phyloP scores from a whole-genome alignment of 345 rosid genomes.

The Psidium friedrichsthalianum region DNA sequence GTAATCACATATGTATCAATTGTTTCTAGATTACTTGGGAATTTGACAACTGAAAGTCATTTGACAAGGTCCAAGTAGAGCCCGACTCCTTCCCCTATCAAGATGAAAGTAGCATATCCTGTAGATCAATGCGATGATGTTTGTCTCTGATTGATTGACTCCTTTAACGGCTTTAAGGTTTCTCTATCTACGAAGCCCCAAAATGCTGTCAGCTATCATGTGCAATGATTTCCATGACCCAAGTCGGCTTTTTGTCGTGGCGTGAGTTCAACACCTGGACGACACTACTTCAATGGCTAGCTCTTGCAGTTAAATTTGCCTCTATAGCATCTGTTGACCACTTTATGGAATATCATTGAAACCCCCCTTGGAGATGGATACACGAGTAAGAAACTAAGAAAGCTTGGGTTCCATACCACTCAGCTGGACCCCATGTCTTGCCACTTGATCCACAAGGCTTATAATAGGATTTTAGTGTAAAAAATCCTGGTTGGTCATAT shows the following conservation, averaged over 20 bases:
- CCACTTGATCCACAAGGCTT: neutral
- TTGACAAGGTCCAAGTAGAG: neutral
- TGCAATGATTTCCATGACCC: neutral
- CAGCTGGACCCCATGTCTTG: neutral
- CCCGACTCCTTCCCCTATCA: neutral
- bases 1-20: neutral
- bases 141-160: neutral
- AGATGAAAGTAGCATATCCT: neutral
- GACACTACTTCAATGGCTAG: neutral
- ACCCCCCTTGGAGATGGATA: neutral
- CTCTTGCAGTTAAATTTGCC: neutral
- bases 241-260: neutral
- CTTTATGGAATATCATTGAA: neutral
- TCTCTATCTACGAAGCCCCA: neutral
- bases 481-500: neutral
- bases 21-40: neutral
- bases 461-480: neutral
- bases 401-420: neutral
- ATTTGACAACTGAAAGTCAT: neutral
- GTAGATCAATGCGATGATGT: neutral
- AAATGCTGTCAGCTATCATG: neutral
- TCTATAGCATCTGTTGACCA: neutral
- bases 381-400: neutral
- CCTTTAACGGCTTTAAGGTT: neutral
- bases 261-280: neutral